phyloP scores from a whole-genome alignment of 805 yeast genomes.

The Wickerhamiella brachini region DNA sequence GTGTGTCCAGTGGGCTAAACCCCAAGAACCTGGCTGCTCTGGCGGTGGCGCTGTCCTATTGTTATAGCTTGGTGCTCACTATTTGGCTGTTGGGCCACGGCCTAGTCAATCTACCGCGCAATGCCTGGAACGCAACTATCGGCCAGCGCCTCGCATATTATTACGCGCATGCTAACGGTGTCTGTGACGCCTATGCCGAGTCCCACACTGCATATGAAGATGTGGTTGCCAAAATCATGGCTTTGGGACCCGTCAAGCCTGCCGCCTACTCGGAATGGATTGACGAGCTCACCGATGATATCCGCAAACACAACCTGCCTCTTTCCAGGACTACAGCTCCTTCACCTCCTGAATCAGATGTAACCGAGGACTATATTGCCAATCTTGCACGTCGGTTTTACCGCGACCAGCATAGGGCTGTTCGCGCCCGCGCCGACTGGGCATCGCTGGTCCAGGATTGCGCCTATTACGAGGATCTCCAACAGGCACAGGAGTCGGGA shows the following conservation, averaged over 20 bases:
- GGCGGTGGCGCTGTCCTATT: conserved; percentile 63
- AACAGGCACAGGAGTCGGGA: conserved; percentile 27
- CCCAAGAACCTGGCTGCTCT: conserved; percentile 47
- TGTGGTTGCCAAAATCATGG: conserved; percentile 42
- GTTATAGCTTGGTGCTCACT: conserved; percentile 59
- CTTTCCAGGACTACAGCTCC: conserved; percentile 11
- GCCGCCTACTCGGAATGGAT: conserved; percentile 51
- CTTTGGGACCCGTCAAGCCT: conserved; percentile 35
- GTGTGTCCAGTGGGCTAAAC: conserved; percentile 40
- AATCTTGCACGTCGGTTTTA: conserved; percentile 40
- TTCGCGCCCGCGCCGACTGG: conserved; percentile 47
- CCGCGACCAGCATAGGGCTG: conserved; percentile 35
- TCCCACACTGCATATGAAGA: conserved; percentile 49
- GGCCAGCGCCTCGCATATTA: conserved; percentile 25
- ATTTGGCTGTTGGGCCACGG: conserved; percentile 83
- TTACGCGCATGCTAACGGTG: conserved; percentile 42
- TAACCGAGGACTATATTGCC: conserved; percentile 33
- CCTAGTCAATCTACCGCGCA: conserved; percentile 49
- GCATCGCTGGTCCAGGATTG: conserved; percentile 35
- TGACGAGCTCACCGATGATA: conserved; percentile 37
- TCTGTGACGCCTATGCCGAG: conserved; percentile 51
- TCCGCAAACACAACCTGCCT: conserved; percentile 14
- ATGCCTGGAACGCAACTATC: conserved; percentile 27
- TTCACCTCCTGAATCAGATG: conserved; percentile 15
- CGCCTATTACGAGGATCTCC: conserved; percentile 42